phyloP scores from a whole-genome alignment of 2,329 filamentous ascomycete genomes.

The Ramichloridium luteum region DNA sequence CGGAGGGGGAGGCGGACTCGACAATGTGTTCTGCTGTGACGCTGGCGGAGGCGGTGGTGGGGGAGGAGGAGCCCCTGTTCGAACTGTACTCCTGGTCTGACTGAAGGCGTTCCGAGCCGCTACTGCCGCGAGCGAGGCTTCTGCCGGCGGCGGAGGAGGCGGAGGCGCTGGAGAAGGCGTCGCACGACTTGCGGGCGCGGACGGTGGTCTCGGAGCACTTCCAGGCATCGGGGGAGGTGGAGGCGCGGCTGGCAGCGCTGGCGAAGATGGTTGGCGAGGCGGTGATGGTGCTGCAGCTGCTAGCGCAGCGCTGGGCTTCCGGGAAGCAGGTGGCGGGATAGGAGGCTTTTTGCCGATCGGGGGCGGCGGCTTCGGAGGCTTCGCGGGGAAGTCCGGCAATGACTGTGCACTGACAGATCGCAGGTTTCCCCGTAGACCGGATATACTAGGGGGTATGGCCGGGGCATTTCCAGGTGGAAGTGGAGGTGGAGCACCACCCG shows the following conservation, averaged over 20 bases:
- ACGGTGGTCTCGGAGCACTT: constrained; percentile 27
- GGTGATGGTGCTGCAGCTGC: constrained; percentile 25
- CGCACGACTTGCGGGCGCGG: no score
- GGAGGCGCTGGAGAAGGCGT: constrained; percentile 19
- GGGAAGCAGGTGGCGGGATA: constrained; percentile 43
- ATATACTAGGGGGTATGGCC: constrained; percentile 26
- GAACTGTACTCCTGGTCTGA: constrained; percentile 9
- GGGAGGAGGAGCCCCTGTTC: constrained; percentile 23
- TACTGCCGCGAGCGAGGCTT: constrained; percentile 9
- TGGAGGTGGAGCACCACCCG: constrained; percentile 26
- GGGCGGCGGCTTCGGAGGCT: constrained; percentile 57
- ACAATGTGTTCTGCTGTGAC: constrained; percentile 18
- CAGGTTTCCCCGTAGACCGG: constrained; percentile 34
- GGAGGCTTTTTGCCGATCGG: constrained; percentile 64
- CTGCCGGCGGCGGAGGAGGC: constrained; percentile 22
- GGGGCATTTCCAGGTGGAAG: constrained; percentile 40
- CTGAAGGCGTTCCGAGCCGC: constrained; percentile 1
- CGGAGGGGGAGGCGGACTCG: constrained; percentile 10
- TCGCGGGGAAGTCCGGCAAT: constrained; percentile 37
- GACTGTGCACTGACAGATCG: constrained; percentile 50
- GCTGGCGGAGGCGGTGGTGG: constrained; percentile 18
- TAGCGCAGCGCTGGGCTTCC: constrained; percentile 43
- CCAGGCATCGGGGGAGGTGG: constrained; percentile 27
- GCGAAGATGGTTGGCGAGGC: constrained; percentile 40
- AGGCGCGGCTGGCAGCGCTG: constrained; percentile 48